A percentile compares a stretch with the other conserved stretches of the same genome.
Evolutionary conservation across 805 yeast genomes (phyloP).

Genomic region (Komagataella pseudopastoris): DNA sequence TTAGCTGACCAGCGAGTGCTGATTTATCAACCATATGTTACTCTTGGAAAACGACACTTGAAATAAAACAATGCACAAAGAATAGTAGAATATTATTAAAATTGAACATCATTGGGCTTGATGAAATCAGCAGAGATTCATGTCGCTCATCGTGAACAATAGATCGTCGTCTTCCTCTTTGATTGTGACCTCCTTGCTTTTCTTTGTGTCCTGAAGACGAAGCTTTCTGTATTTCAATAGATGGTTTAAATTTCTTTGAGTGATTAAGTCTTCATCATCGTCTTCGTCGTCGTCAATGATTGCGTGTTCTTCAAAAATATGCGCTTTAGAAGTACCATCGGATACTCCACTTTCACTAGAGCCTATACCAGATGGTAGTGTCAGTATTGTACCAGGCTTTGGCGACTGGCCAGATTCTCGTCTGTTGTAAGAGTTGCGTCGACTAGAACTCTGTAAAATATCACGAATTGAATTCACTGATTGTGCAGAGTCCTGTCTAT

Average conservation of each 20-base stretch:
- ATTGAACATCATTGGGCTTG: background rate
- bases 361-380: background rate
- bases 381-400: background rate
- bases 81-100: too few relatives aligned
- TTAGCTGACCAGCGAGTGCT: too few relatives aligned
- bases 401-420: background rate
- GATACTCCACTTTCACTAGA: background rate
- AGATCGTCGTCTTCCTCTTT: slow-evolving; percentile 57
- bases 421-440: background rate
- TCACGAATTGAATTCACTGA: background rate
- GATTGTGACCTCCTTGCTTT: slow-evolving; percentile 1
- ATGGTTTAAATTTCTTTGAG: background rate
- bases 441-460: background rate
- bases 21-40: too few relatives aligned
- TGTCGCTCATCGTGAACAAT: slow-evolving; percentile 62
- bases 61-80: too few relatives aligned
- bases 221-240: background rate
- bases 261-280: slow-evolving; percentile 10
- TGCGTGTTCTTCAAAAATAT: slow-evolving; percentile 11
- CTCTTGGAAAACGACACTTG: too few relatives aligned
- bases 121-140: slow-evolving; percentile 19
- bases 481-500: background rate
- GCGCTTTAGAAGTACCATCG: background rate
- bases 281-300: slow-evolving; percentile 20
- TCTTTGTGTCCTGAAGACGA: background rate